phyloP scores from a whole-genome alignment of 176 grass and related monocot species.

The Bonia amplexicaulis region DNA sequence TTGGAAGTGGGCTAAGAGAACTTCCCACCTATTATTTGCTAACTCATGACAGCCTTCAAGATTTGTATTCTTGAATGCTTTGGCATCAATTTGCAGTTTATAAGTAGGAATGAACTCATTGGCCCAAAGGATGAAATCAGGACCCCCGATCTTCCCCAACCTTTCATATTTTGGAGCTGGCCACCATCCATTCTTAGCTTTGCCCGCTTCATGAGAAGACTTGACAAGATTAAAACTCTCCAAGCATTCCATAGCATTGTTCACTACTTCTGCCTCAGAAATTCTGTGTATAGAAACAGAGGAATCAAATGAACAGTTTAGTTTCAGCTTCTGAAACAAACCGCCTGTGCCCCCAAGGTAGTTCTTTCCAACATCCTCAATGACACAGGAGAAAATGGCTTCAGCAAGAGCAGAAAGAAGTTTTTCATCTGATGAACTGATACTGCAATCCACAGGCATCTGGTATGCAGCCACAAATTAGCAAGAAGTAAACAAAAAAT shows the following conservation, averaged over 20 bases:
- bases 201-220: neutral
- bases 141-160: conserved; percentile 45
- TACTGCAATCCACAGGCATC: conserved; percentile 36
- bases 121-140: conserved; percentile 52
- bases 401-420: conserved; percentile 68
- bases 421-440: conserved; percentile 66
- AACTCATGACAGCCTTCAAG: conserved; percentile 61
- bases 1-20: conserved; percentile 81
- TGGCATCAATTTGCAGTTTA: conserved; percentile 61
- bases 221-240: conserved; percentile 40
- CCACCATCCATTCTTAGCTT: conserved; percentile 60
- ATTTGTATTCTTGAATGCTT: conserved; percentile 49
- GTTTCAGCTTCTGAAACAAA: conserved; percentile 36
- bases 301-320: conserved; percentile 65
- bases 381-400: conserved; percentile 56
- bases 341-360: neutral
- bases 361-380: conserved; percentile 41
- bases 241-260: conserved; percentile 40
- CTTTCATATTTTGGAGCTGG: conserved; percentile 45
- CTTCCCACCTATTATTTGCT: conserved; percentile 63
- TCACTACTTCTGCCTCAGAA: conserved; percentile 47
- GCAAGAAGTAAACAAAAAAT: conserved; percentile 4
- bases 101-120: conserved; percentile 66
- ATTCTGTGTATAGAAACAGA: conserved; percentile 65
- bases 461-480: conserved; percentile 30